Evolutionary conservation across 352 stramenopile species (phyloP).

Genomic region (Globisporangium radiosum): DNA sequence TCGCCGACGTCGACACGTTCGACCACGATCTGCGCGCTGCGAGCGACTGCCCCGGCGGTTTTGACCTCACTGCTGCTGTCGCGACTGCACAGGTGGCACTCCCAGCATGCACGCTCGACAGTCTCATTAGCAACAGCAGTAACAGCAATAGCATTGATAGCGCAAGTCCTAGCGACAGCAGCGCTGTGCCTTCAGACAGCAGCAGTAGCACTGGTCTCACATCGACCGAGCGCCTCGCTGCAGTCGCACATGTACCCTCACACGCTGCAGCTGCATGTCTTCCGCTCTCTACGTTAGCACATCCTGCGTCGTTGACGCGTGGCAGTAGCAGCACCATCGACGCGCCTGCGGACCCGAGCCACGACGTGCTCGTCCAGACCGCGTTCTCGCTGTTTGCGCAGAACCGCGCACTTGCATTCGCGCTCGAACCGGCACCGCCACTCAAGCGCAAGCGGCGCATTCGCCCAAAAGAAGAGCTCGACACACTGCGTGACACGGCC

Average conservation of each 20-base stretch:
- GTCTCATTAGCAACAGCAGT: too few relatives aligned
- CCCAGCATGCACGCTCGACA: too few relatives aligned
- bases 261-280: too few relatives aligned
- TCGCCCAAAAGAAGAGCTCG: slow-evolving; percentile 9
- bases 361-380: not conserved
- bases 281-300: too few relatives aligned
- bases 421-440: slow-evolving; percentile 3
- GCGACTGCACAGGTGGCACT: not conserved
- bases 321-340: not conserved
- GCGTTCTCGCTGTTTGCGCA: slow-evolving; percentile 9
- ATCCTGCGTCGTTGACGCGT: not conserved
- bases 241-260: too few relatives aligned
- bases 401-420: slow-evolving; percentile 2
- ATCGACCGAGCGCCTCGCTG: too few relatives aligned
- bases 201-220: too few relatives aligned
- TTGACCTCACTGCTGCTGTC: not conserved
- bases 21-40: slow-evolving; percentile 1
- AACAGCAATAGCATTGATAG: too few relatives aligned
- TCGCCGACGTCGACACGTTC: slow-evolving; percentile 7
- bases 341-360: too few relatives aligned
- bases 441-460: slow-evolving; percentile 7
- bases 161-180: too few relatives aligned
- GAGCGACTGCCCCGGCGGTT: not conserved
- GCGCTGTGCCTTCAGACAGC: too few relatives aligned
- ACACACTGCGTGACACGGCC: slow-evolving; percentile 3